Evolutionary conservation across 2,329 filamentous ascomycete species (phyloP).

Genomic region (Epichloe baconii): DNA sequence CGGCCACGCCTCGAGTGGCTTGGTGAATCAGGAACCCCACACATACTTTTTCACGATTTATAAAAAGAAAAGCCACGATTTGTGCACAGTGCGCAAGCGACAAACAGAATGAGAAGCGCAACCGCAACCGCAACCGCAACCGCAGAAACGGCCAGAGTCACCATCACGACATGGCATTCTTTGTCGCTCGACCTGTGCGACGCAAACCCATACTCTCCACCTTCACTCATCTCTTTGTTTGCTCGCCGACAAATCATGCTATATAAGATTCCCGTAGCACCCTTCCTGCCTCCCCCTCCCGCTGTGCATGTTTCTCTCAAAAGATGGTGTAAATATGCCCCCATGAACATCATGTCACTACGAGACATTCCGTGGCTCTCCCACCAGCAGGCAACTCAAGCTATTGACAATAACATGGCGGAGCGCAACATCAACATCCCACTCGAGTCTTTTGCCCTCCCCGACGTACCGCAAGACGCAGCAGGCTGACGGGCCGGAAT

Average conservation of each 20-base stretch:
- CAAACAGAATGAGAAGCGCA: too few species aligned
- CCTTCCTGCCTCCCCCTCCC: background rate
- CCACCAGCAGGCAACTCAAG: background rate
- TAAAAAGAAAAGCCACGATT: too few species aligned
- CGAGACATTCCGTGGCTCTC: slow-evolving; percentile 1
- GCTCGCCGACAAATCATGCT: background rate
- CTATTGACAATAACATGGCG: background rate
- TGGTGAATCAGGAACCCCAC: too few species aligned
- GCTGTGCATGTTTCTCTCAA: background rate
- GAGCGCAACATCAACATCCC: background rate
- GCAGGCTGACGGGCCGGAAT: background rate
- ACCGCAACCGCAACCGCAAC: too few species aligned
- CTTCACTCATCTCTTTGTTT: background rate
- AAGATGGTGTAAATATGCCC: background rate
- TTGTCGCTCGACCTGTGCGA: background rate
- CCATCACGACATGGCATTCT: too few species aligned
- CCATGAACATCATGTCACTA: background rate
- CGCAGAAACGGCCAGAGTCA: too few species aligned
- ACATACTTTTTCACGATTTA: too few species aligned
- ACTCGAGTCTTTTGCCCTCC: background rate
- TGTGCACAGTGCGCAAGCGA: too few species aligned
- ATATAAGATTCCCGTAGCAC: background rate
- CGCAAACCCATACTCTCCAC: slow-evolving; percentile 1
- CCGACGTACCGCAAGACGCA: slow-evolving; percentile 1
- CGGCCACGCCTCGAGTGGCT: background rate